Evolutionary conservation across 768 basidiomycete genomes (phyloP).

Genomic region (Scleroderma citrinum): DNA sequence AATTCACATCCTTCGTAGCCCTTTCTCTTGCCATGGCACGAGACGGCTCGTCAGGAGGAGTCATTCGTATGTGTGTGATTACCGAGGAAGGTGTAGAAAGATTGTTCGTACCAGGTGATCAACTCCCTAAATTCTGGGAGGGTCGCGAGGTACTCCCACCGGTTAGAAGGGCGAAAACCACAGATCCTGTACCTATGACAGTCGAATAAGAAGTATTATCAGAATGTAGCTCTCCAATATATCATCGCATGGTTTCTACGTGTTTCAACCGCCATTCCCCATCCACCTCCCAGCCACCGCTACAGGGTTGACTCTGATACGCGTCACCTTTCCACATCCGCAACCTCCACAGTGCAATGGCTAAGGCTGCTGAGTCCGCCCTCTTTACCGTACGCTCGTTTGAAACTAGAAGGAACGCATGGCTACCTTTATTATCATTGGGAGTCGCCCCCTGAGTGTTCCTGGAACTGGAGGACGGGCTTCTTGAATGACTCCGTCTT

Average conservation of each 20-base stretch:
- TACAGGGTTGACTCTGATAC: constrained; percentile 4
- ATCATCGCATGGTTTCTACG: constrained; percentile 3
- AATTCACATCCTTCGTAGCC: constrained; percentile 42
- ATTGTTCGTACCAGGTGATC: constrained; percentile 85
- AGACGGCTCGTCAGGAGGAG: constrained; percentile 96
- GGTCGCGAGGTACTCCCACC: constrained; percentile 65
- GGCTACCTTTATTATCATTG: constrained; percentile 46
- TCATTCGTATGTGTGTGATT: constrained; percentile 96
- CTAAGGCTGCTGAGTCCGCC: constrained; percentile 58
- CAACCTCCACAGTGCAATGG: constrained; percentile 73
- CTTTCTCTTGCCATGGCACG: constrained; percentile 94
- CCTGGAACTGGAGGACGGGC: not conserved
- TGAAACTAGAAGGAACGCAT: constrained; percentile 64
- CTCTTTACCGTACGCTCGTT: constrained; percentile 41
- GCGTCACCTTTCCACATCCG: constrained; percentile 65
- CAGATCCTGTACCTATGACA: constrained; percentile 36
- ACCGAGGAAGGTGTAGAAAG: constrained; percentile 89
- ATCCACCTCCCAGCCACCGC: constrained; percentile 34
- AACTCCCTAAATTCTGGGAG: constrained; percentile 88
- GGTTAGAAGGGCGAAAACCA: constrained; percentile 6
- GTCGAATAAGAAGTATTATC: constrained; percentile 31
- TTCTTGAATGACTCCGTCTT: constrained; percentile 20
- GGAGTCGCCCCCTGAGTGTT: not conserved
- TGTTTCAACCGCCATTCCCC: constrained; percentile 20
- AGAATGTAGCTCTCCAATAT: constrained; percentile 2